Conservation (phyloP, 208 protist species). For the Trypanosoma lewisi region DNA sequence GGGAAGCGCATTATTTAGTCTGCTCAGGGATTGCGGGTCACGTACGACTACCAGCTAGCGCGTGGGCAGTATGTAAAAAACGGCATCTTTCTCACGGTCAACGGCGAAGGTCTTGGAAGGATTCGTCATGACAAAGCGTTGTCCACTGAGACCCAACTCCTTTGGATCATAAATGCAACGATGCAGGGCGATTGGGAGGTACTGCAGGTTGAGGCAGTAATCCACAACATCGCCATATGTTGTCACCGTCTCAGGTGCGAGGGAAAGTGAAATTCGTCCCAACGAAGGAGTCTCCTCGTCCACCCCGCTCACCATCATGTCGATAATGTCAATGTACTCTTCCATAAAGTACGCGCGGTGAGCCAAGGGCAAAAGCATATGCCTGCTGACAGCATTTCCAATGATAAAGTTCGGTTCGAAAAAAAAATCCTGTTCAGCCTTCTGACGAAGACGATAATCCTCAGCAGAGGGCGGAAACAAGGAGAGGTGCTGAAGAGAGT, state of each 20-base stretch:
- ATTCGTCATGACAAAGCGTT: conserved; percentile 82
- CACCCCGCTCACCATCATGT: conserved; percentile 74
- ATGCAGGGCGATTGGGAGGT: conserved; percentile 73
- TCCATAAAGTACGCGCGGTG: conserved; percentile 79
- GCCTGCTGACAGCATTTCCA: conserved; percentile 75
- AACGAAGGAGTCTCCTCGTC: conserved; percentile 54
- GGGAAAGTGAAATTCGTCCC: conserved; percentile 47
- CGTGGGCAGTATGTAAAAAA: conserved; percentile 51
- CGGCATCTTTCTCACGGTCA: conserved; percentile 48
- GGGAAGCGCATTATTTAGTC: too few relatives aligned
- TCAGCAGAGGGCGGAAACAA: conserved; percentile 75
- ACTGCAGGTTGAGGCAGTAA: conserved; percentile 63
- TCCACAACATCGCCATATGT: conserved; percentile 75
- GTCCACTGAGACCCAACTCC: conserved; percentile 60
- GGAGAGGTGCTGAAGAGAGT: conserved; percentile 65
- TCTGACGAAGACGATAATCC: conserved; percentile 48
- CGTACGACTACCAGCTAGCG: too few relatives aligned
- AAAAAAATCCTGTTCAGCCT: conserved; percentile 70
- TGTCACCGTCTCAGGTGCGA: conserved; percentile 46
- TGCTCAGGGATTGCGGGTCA: too few relatives aligned
- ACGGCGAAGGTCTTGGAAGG: conserved; percentile 62
- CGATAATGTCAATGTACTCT: conserved; percentile 79
- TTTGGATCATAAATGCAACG: conserved; percentile 52
- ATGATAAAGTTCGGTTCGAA: conserved; percentile 86
- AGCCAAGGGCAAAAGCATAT: conserved; percentile 72